Conservation (phyloP, 306 rosid species). For the Quercus cerris region DNA sequence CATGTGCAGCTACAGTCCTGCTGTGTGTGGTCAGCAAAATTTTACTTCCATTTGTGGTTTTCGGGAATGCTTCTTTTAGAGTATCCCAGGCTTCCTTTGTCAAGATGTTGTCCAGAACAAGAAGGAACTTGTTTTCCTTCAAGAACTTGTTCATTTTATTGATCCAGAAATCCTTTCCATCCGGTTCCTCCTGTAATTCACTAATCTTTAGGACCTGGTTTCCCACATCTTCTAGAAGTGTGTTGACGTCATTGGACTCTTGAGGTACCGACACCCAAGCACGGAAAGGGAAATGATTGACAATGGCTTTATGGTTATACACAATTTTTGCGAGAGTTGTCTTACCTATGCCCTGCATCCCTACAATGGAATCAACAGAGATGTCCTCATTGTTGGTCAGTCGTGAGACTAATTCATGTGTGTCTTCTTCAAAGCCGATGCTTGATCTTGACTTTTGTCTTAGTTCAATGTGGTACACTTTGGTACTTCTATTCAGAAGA, state of each 20-base stretch:
- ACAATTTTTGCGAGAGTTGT: constrained; percentile 36
- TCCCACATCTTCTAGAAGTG: neutral
- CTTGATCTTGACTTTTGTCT: constrained; percentile 14
- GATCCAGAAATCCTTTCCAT: neutral
- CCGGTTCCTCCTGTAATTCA: neutral
- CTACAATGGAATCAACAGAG: constrained; percentile 27
- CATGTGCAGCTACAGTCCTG: constrained; percentile 7
- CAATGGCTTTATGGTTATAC: constrained; percentile 4
- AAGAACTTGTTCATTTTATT: neutral
- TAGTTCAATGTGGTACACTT: neutral
- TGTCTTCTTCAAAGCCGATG: constrained; percentile 25
- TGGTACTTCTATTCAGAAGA: constrained; percentile 8
- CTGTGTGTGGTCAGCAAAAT: constrained; percentile 26
- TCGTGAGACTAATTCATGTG: constrained; percentile 2
- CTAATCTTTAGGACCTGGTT: constrained; percentile 7
- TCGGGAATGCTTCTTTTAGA: neutral
- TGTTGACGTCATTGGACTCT: neutral
- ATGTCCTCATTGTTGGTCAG: neutral
- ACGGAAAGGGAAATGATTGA: constrained; percentile 14
- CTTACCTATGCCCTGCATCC: constrained; percentile 46
- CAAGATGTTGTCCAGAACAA: constrained; percentile 30
- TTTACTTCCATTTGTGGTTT: constrained; percentile 13
- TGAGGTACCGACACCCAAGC: constrained; percentile 22
- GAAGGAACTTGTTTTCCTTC: constrained; percentile 1
- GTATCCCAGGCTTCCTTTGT: neutral